Percentiles rank a stretch among this genome's conserved stretches.
phyloP scores from a whole-genome alignment of 2,329 filamentous ascomycete species.

The Arthrinium phaeospermum region DNA sequence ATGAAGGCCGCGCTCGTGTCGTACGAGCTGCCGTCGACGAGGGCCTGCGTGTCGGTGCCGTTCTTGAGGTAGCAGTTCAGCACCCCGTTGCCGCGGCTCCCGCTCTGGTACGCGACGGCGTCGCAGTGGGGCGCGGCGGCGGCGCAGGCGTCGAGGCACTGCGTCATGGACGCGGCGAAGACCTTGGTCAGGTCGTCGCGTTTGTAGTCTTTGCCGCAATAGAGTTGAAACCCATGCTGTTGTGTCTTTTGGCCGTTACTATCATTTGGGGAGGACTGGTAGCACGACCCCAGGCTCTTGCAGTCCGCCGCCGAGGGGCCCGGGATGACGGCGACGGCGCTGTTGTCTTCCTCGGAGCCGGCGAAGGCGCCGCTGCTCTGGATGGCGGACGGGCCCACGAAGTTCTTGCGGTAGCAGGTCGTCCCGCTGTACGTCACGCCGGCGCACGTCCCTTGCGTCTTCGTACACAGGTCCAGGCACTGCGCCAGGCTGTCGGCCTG shows the following conservation, averaged over 20 bases:
- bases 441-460: background rate
- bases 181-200: background rate
- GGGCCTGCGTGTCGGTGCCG: background rate
- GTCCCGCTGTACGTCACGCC: background rate
- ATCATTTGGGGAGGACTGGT: background rate
- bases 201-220: background rate
- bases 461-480: background rate
- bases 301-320: background rate
- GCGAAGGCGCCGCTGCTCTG: background rate
- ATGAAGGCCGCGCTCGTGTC: background rate
- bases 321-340: background rate
- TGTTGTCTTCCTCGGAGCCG: background rate
- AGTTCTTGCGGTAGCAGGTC: background rate
- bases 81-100: background rate
- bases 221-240: background rate
- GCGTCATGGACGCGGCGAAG: background rate
- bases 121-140: background rate
- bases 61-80: constrained; percentile 9
- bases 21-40: background rate
- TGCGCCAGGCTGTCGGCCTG: background rate
- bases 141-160: background rate
- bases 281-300: background rate
- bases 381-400: background rate
- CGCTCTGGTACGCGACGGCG: constrained; percentile 2
- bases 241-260: background rate